Percentiles rank a stretch among this genome's conserved stretches.
Conservation (phyloP, 208 protist genomes). For the Leptomonas seymouri region DNA sequence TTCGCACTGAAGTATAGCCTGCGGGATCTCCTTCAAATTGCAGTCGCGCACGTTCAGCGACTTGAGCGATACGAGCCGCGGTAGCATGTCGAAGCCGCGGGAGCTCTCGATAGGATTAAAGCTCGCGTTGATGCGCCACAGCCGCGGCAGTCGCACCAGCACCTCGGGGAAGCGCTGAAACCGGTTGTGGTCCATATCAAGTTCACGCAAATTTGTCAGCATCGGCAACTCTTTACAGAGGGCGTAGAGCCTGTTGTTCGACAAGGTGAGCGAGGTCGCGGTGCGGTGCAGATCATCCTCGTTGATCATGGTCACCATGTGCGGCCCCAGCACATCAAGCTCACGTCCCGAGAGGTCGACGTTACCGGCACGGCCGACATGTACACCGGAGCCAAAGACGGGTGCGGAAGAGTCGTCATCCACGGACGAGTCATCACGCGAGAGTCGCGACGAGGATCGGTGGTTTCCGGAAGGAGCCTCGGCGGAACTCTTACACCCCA, state of each 20-base stretch:
- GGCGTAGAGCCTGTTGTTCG: constrained; percentile 80
- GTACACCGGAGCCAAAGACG: constrained; percentile 79
- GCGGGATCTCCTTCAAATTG: constrained; percentile 49
- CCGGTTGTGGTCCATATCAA: constrained; percentile 76
- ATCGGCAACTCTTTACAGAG: constrained; percentile 78
- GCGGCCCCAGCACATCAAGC: constrained; percentile 56
- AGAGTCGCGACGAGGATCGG: neutral
- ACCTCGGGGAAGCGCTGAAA: constrained; percentile 75
- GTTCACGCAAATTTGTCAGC: constrained; percentile 69
- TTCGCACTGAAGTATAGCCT: constrained; percentile 46
- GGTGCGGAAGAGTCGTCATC: constrained; percentile 24
- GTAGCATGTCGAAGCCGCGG: constrained; percentile 53
- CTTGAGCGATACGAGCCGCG: constrained; percentile 51
- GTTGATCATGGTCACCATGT: constrained; percentile 71
- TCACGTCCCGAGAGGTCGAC: constrained; percentile 76
- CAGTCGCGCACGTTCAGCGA: constrained; percentile 63
- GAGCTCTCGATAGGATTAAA: constrained; percentile 61
- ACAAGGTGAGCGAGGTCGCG: constrained; percentile 70
- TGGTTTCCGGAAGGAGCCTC: constrained; percentile 2
- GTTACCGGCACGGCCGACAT: constrained; percentile 83
- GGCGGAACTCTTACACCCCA: constrained; percentile 35
- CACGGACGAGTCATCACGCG: constrained; percentile 24
- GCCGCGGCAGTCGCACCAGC: constrained; percentile 51
- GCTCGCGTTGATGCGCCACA: constrained; percentile 70
- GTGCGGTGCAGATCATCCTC: constrained; percentile 68